Percentiles rank a stretch among this genome's conserved stretches.
phyloP scores from a whole-genome alignment of 129 eudicot genomes.

The Saussurea involucrata region DNA sequence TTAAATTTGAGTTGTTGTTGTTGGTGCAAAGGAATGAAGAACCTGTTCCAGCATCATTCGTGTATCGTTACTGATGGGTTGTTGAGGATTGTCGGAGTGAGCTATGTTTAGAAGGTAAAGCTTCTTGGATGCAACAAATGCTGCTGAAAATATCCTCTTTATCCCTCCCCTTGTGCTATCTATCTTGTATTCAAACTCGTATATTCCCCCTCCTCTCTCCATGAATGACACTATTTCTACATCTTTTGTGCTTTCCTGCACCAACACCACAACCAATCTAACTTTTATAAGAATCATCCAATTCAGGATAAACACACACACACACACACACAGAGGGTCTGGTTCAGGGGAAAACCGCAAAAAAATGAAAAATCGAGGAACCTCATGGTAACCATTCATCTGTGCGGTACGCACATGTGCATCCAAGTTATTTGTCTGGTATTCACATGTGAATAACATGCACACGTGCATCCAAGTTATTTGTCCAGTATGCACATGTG shows the following conservation, averaged over 20 bases:
- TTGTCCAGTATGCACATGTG: too few species aligned
- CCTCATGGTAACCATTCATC: too few species aligned
- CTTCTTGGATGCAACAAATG: constrained; percentile 74
- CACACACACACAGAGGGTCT: too few species aligned
- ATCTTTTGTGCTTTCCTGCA: constrained; percentile 87
- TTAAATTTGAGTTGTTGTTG: background rate
- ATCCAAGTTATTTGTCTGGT: too few species aligned
- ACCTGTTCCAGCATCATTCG: constrained; percentile 54
- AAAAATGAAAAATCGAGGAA: too few species aligned
- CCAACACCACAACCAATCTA: background rate
- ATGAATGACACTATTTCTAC: constrained; percentile 57
- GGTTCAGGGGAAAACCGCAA: too few species aligned
- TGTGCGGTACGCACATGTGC: too few species aligned
- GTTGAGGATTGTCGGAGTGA: constrained; percentile 63
- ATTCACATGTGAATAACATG: too few species aligned
- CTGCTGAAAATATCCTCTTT: constrained; percentile 83
- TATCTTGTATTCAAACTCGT: constrained; percentile 76
- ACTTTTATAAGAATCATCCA: background rate
- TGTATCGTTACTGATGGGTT: constrained; percentile 44
- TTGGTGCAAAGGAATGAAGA: constrained; percentile 72
- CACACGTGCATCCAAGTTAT: too few species aligned
- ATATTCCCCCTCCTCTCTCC: constrained; percentile 64
- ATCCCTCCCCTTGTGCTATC: constrained; percentile 92
- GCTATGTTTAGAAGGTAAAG: constrained; percentile 80
- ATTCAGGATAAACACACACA: too few species aligned